These are phyloP conservation scores for Petunia secreta DNA, from an alignment of 257 asterid species.

Conservation along the genomic window DNA sequence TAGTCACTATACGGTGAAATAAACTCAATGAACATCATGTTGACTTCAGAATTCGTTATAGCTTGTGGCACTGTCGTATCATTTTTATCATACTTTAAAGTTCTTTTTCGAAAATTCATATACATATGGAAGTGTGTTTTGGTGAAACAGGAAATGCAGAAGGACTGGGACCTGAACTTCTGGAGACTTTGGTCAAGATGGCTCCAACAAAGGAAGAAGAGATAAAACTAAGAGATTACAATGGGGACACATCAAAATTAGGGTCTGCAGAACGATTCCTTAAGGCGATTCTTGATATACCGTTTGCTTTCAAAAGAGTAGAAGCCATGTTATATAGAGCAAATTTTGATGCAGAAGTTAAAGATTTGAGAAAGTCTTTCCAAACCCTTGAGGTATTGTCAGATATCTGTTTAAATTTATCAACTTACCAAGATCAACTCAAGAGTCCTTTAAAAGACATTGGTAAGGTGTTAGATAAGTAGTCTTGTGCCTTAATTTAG, in stretches of 20 bases:
- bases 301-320: slow-evolving; percentile 66
- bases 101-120: not conserved
- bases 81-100: not conserved
- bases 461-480: no score
- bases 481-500: not conserved
- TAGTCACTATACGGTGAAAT: no score
- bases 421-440: not conserved
- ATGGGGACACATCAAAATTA: slow-evolving; percentile 53
- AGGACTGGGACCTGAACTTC: slow-evolving; percentile 49
- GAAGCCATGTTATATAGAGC: slow-evolving; percentile 64
- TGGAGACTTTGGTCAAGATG: slow-evolving; percentile 68
- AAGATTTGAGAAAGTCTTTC: slow-evolving; percentile 49
- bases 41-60: not conserved
- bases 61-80: not conserved
- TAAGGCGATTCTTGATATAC: slow-evolving; percentile 66
- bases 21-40: no score
- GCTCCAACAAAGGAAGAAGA: slow-evolving; percentile 78
- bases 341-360: slow-evolving; percentile 60
- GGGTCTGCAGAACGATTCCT: slow-evolving; percentile 76
- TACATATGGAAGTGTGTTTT: not conserved
- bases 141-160: slow-evolving; percentile 30
- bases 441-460: not conserved
- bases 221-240: slow-evolving; percentile 59
- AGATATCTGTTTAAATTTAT: not conserved
- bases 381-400: slow-evolving; percentile 56